Base-by-base conservation (phyloP, 2,329 filamentous ascomycete genomes). In the Lachnum nothofagi region DNA sequence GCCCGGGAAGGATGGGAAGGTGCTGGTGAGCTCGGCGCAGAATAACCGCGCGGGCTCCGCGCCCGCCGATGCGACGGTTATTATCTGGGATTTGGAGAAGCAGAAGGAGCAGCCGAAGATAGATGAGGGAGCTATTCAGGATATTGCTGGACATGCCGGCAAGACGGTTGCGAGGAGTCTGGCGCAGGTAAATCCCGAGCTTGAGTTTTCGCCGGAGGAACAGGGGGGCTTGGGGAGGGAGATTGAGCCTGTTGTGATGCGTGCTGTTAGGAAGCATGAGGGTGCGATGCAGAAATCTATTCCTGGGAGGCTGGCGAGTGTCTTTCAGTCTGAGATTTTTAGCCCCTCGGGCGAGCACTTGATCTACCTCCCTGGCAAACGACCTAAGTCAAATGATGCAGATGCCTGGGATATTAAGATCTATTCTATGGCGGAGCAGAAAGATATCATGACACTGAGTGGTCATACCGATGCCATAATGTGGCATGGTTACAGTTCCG, bases 41-140 rank as follows among this genome's bases (percentile, higher is more conserved):
- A 31, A 43, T 40, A 9, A 31, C 9, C 16, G 34, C 25, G 5
- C n/a, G n/a, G 34, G 25, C 25, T 23, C 16, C 9, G 3, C 23
- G 14, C 39, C 39, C 23, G 34, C 19, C n/a, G 48, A 47, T 10
- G 34, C 48, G 17, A 46, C 31, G 3, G 47, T 51, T 19, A 27
- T 51, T 12, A 9, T 51, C 5, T 51, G 48, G 48, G 19, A 51
- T 47, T 40, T 51, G 17, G 44, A 51, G 25, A 38, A 44, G 23
- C 16, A 44, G 40, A 19, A 35, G 27, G n/a, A 23, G 6, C 17
- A 51, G 31, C 39, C 39, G 17, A 44, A 39, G 3, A 31, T 51
- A 27, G 39, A 44, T 5, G 3, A 8, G 16, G 47, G 39, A 8
- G 22, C 40, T 9, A 44, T 51, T 16, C 12, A 31, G 17, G 34